A percentile compares a stretch with the other conserved stretches of the same genome.
Evolutionary conservation across 225 moss, liverwort and hornwort species (phyloP).

Genomic region (Anthoceros angustus): DNA sequence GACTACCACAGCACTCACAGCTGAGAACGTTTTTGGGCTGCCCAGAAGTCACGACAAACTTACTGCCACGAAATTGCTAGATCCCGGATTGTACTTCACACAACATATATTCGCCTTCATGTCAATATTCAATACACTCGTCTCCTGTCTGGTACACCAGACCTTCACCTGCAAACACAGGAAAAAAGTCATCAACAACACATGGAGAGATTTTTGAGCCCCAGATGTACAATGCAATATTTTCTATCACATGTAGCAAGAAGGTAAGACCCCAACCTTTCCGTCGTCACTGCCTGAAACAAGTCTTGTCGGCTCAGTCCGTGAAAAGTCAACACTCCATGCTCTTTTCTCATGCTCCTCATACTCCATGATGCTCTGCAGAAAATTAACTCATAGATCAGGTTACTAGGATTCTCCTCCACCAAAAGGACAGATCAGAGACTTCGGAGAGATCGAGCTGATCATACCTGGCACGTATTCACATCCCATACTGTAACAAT

Average conservation of each 20-base stretch:
- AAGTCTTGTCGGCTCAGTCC: slow-evolving; percentile 67
- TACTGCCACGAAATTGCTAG: slow-evolving; percentile 75
- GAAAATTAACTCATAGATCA: not conserved
- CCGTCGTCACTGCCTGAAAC: slow-evolving; percentile 99
- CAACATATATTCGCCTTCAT: slow-evolving; percentile 98
- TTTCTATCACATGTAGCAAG: not conserved
- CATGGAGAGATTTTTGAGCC: not conserved
- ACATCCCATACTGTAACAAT: slow-evolving; percentile 98
- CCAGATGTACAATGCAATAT: too few relatives aligned
- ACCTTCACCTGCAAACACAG: slow-evolving; percentile 53
- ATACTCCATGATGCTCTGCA: slow-evolving; percentile 79
- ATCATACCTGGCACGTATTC: slow-evolving; percentile 63
- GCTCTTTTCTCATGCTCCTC: slow-evolving; percentile 99
- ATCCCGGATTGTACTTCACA: slow-evolving; percentile 92
- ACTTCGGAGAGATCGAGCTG: not conserved
- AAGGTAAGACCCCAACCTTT: slow-evolving; percentile 33
- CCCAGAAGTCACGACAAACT: slow-evolving; percentile 11
- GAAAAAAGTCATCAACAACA: not conserved
- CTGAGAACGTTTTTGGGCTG: not conserved
- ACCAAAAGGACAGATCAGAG: not conserved
- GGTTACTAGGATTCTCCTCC: not conserved
- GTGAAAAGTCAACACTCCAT: slow-evolving; percentile 96
- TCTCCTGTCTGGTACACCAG: slow-evolving; percentile 94
- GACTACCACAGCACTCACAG: too few relatives aligned
- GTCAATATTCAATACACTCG: slow-evolving; percentile 77